A percentile compares a stretch with the other conserved stretches of the same genome.
phyloP scores from a whole-genome alignment of 2,329 filamentous ascomycete genomes.

The Ramularia endophylla region DNA sequence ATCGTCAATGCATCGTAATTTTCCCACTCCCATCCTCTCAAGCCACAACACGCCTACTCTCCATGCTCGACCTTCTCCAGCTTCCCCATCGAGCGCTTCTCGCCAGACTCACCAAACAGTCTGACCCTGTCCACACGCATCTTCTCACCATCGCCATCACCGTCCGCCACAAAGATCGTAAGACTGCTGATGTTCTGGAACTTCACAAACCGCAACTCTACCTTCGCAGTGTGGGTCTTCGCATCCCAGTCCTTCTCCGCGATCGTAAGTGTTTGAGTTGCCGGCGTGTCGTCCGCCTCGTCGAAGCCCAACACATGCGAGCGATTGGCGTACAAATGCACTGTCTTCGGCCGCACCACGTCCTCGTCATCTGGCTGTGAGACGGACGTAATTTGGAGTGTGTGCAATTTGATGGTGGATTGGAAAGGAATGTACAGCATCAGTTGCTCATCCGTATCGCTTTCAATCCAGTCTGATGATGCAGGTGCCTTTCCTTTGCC shows the following conservation, averaged over 20 bases:
- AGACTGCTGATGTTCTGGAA: constrained; percentile 90
- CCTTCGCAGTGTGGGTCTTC: constrained; percentile 45
- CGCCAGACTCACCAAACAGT: constrained; percentile 80
- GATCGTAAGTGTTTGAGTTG: constrained; percentile 75
- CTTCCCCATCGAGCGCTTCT: constrained; percentile 91
- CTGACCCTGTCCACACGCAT: constrained; percentile 73
- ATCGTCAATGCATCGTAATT: too few relatives aligned
- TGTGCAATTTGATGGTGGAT: constrained; percentile 81
- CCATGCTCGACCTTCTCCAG: constrained; percentile 89
- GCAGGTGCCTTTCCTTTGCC: constrained; percentile 47
- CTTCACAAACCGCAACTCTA: constrained; percentile 81
- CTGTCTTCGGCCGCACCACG: constrained; percentile 72
- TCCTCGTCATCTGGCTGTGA: constrained; percentile 67
- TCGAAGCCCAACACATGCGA: constrained; percentile 90
- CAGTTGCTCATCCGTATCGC: constrained; percentile 93
- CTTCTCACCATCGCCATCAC: constrained; percentile 76
- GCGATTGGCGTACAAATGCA: constrained; percentile 83
- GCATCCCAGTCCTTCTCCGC: constrained; percentile 66
- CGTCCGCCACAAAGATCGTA: constrained; percentile 79
- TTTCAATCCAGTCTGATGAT: constrained; percentile 76
- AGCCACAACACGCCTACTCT: constrained; percentile 38
- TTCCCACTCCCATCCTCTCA: too few relatives aligned
- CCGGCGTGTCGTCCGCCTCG: constrained; percentile 79
- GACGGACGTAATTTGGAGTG: constrained; percentile 76
- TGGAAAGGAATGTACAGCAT: constrained; percentile 91